Conservation (phyloP, 2,329 filamentous ascomycete species). For the Trichoderma atrobrunneum region DNA sequence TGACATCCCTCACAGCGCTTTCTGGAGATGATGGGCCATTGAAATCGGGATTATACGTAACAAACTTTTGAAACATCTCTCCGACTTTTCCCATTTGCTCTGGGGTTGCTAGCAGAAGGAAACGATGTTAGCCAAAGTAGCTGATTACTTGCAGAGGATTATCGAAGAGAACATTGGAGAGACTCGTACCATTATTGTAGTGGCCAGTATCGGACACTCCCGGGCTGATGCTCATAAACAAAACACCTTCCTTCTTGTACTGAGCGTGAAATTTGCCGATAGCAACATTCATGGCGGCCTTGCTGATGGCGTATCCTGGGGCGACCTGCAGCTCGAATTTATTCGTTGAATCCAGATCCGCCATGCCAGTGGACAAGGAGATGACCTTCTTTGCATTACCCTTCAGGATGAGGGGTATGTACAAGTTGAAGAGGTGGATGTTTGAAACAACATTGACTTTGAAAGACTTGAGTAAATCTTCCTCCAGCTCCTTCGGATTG, state of each 20-base stretch:
- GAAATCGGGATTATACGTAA: background rate
- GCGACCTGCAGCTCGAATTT: background rate
- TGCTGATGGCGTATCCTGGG: background rate
- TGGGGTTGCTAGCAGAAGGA: background rate
- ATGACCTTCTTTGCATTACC: background rate
- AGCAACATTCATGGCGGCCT: background rate
- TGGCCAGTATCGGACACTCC: background rate
- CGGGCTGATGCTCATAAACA: background rate
- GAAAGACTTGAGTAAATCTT: slow-evolving; percentile 4
- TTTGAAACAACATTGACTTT: background rate
- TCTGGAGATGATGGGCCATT: background rate
- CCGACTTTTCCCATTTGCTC: background rate
- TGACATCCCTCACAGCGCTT: background rate
- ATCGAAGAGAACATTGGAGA: background rate
- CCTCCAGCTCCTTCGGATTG: background rate
- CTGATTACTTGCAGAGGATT: too few species aligned
- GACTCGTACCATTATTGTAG: background rate
- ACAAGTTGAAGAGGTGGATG: background rate
- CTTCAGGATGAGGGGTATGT: background rate
- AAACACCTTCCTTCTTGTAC: background rate
- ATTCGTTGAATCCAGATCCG: background rate
- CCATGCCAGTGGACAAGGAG: background rate
- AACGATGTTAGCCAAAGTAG: background rate
- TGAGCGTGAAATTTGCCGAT: background rate
- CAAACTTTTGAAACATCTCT: background rate